These are phyloP conservation scores for Mucor ambiguus DNA, from an alignment of 371 early-diverging fungal genomes.

Conservation along the genomic window DNA sequence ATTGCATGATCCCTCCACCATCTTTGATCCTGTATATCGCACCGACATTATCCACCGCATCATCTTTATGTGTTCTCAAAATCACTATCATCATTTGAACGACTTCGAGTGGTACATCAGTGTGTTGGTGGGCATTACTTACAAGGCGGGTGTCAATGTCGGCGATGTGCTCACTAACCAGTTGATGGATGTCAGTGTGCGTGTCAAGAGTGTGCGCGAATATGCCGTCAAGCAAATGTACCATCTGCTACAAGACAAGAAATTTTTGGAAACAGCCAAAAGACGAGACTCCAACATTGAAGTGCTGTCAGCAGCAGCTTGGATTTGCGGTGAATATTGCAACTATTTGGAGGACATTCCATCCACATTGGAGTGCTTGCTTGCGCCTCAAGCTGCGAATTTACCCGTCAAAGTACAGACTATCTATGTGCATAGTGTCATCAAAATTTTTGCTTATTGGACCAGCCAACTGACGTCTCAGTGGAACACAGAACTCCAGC, in stretches of 20 bases:
- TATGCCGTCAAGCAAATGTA: constrained; percentile 78
- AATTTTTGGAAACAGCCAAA: constrained; percentile 63
- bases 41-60: constrained; percentile 80
- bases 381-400: constrained; percentile 55
- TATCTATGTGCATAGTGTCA: constrained; percentile 71
- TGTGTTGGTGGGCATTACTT: constrained; percentile 76
- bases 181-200: constrained; percentile 87
- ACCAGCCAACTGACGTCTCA: constrained; percentile 58
- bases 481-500: constrained; percentile 57
- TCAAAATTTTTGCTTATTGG: constrained; percentile 78
- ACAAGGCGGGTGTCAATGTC: constrained; percentile 74
- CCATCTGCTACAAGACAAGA: constrained; percentile 60
- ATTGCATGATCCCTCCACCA: constrained; percentile 43
- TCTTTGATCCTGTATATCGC: constrained; percentile 79
- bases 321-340: constrained; percentile 91
- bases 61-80: constrained; percentile 78
- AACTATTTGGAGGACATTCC: constrained; percentile 53
- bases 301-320: constrained; percentile 87
- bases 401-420: constrained; percentile 69
- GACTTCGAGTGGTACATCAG: constrained; percentile 97
- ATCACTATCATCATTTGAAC: constrained; percentile 81
- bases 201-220: constrained; percentile 84
- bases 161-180: constrained; percentile 71
- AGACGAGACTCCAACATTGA: constrained; percentile 70
- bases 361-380: constrained; percentile 58